Evolutionary conservation across 768 basidiomycete genomes (phyloP).

Genomic region (Hortiboletus campestris): DNA sequence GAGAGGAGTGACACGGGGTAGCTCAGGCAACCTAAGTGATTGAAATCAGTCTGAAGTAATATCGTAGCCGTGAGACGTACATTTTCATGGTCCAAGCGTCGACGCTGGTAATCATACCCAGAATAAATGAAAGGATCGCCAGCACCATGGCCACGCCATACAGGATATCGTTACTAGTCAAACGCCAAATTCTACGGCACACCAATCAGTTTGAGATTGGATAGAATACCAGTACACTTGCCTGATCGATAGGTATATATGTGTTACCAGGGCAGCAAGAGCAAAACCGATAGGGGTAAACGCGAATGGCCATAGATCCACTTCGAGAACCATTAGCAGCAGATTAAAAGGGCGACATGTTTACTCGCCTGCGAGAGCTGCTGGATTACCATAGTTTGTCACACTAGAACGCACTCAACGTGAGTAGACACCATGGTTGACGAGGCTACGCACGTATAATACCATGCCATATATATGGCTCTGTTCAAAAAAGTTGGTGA

Average conservation of each 20-base stretch:
- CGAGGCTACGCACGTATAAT: conserved; percentile 9
- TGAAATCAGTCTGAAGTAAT: neutral
- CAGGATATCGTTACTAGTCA: conserved; percentile 21
- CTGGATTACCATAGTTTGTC: conserved; percentile 12
- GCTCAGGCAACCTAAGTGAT: conserved; percentile 39
- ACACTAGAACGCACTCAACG: conserved; percentile 1
- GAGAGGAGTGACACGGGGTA: conserved; percentile 39
- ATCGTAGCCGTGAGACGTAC: conserved; percentile 27
- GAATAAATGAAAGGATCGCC: conserved; percentile 40
- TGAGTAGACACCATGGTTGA: no score
- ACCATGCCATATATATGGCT: conserved; percentile 19
- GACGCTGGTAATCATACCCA: conserved; percentile 44
- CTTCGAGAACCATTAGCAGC: conserved; percentile 21
- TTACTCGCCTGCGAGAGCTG: conserved; percentile 8
- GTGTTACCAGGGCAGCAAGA: conserved; percentile 49
- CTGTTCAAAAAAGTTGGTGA: neutral
- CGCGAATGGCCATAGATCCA: conserved; percentile 46
- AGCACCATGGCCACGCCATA: conserved; percentile 35
- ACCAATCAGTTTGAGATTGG: neutral
- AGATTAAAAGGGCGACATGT: neutral
- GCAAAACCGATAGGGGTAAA: conserved; percentile 49
- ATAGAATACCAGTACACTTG: conserved; percentile 12
- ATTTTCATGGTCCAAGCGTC: conserved; percentile 40
- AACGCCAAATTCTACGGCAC: conserved; percentile 13
- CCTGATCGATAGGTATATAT: conserved; percentile 48